phyloP scores from a whole-genome alignment of 116 monocot species.

The Cymodocea nodosa region DNA sequence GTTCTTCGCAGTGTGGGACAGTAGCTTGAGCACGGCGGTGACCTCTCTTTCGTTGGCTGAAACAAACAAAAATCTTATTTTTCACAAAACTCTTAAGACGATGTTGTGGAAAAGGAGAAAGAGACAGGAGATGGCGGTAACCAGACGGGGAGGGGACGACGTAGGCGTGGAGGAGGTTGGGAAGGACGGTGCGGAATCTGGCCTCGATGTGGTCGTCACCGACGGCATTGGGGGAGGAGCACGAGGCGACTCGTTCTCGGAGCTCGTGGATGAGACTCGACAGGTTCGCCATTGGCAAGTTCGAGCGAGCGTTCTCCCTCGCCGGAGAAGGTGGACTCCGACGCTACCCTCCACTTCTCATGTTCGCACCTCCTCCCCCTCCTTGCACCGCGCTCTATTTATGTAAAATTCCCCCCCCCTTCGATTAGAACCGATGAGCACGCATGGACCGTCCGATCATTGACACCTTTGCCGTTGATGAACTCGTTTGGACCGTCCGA shows the following conservation, averaged over 20 bases:
- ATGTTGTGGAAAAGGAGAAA: not conserved
- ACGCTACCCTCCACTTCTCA: too few species aligned
- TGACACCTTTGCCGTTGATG: too few species aligned
- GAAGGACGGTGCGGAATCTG: constrained; percentile 68
- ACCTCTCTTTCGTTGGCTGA: constrained; percentile 80
- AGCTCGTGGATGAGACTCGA: constrained; percentile 70
- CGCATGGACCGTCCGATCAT: not conserved
- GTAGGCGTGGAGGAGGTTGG: constrained; percentile 83
- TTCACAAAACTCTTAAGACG: too few species aligned
- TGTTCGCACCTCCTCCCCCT: too few species aligned
- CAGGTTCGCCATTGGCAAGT: constrained; percentile 56
- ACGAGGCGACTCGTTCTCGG: constrained; percentile 66
- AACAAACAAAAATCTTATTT: not conserved
- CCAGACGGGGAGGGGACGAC: constrained; percentile 67
- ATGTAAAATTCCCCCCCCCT: not conserved
- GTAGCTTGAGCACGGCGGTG: constrained; percentile 86
- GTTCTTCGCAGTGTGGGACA: constrained; percentile 69
- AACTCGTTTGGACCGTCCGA: too few species aligned
- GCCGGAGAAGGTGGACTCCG: too few species aligned
- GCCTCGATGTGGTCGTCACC: constrained; percentile 57
- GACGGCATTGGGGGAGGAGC: constrained; percentile 18
- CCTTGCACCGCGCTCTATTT: not conserved
- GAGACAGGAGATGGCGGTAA: constrained; percentile 6
- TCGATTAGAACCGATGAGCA: not conserved
- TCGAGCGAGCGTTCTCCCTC: not conserved